Conservation (phyloP, 495 filamentous ascomycete species). For the Daldinia decipiens region DNA sequence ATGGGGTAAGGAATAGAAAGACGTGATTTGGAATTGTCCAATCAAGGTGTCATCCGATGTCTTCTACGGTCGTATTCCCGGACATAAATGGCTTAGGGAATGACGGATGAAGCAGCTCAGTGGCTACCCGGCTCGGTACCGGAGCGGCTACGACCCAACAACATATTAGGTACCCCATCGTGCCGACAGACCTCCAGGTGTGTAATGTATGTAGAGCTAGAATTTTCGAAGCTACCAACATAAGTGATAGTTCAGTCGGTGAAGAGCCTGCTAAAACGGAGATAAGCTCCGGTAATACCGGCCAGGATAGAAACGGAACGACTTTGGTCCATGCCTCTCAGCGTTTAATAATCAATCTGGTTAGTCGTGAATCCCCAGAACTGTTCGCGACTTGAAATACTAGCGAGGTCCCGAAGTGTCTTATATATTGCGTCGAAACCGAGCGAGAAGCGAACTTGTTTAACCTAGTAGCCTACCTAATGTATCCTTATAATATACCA, state of each 20-base stretch:
- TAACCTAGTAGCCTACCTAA: no score
- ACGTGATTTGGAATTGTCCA: conserved; percentile 16
- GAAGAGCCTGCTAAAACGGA: conserved; percentile 23
- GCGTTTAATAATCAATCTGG: not conserved
- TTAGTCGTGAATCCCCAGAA: not conserved
- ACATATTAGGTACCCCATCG: not conserved
- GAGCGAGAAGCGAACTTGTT: no score
- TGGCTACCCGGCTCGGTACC: conserved; percentile 25
- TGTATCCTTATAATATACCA: no score
- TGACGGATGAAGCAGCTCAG: not conserved
- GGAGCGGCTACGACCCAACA: conserved; percentile 8
- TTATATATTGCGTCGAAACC: not conserved
- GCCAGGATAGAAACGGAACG: conserved; percentile 6
- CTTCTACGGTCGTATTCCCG: conserved; percentile 7
- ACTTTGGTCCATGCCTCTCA: not conserved
- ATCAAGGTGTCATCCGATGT: conserved; percentile 24
- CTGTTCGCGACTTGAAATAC: not conserved
- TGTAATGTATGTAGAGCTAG: not conserved
- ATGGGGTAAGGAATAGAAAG: conserved; percentile 1
- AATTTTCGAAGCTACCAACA: not conserved
- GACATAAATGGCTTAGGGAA: conserved; percentile 22
- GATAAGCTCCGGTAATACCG: conserved; percentile 27
- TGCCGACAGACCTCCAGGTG: not conserved
- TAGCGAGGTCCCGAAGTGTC: not conserved
- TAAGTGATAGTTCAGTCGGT: conserved; percentile 15